Evolutionary conservation across 2,329 filamentous ascomycete species (phyloP), one percentile per base, ranked within the genome.

Genomic region (Annulohypoxylon truncatum): DNA sequence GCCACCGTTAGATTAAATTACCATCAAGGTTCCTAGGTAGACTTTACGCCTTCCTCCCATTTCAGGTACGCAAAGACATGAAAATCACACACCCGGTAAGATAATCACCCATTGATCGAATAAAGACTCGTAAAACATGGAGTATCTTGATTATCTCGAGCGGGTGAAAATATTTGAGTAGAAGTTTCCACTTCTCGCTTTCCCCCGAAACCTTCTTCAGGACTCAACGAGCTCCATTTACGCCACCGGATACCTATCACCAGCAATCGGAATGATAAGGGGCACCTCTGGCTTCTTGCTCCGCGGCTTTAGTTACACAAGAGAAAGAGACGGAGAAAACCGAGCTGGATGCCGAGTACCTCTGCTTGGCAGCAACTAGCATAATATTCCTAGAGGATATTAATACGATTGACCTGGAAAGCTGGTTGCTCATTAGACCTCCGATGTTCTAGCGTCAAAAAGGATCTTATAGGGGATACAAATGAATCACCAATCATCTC

Each of bases 1-100:
- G 47, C 60, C 53, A 31, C 60, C 60, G 57, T 38, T 20, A 57
- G 46, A 63, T 47, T 48, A 33, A 57, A 56, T 20, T 42, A 35
- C n/a, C 18, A 52, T 42, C 38, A 42, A 35, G 40, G 31, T n/a
- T 47, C 9, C 38, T 20, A 35, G 29, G 31, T n/a, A 38, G 12
- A 48, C 29, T 20, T 35, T 24, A 31, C 3, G 24, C 24, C 12
- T 52, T 24, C 20, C 4, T 40, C 26, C n/a, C n/a, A 4, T 8
- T 9, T 35, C 9, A 47, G 26, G 7, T 13, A 35, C 12, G 13
- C 15, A 38, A 15, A 38, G n/a, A 8, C 4, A 4, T 6, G 7
- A 38, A 15, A 38, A 15, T 38, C 10, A 4, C 35, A 38, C 18
- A 8, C 7, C 15, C n/a, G 12, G n/a, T 38, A 15, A 18, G n/a